Evolutionary conservation across 2,329 filamentous ascomycete species (phyloP).

Genomic region (Escovopsis sp.): DNA sequence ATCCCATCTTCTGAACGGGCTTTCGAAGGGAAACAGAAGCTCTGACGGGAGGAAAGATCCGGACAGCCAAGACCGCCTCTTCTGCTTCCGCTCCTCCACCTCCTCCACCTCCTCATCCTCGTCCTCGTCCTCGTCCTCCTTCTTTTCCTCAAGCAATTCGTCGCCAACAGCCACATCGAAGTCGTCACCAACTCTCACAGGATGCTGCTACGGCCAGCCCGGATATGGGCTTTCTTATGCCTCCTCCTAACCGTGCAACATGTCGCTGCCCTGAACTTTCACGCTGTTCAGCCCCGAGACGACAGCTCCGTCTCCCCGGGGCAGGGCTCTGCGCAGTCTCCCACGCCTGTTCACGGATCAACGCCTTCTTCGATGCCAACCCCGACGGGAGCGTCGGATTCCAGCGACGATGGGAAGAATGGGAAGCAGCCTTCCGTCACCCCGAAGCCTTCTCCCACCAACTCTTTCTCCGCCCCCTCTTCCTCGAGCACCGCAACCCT

Average conservation of each 20-base stretch:
- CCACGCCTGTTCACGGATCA: background rate
- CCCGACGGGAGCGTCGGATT: background rate
- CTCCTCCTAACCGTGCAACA: slow-evolving; percentile 24
- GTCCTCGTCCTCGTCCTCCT: no score
- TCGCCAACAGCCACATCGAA: no score
- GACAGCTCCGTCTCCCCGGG: slow-evolving; percentile 4
- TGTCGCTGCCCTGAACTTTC: slow-evolving; percentile 19
- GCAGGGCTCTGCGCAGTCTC: no score
- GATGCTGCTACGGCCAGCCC: slow-evolving; percentile 22
- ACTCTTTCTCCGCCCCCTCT: slow-evolving; percentile 2
- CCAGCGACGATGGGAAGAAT: slow-evolving; percentile 1
- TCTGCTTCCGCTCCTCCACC: no score
- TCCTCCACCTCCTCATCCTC: no score
- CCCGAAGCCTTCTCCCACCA: background rate
- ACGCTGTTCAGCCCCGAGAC: slow-evolving; percentile 20
- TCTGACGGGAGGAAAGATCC: no score
- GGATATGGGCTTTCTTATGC: slow-evolving; percentile 24
- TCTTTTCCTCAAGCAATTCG: no score
- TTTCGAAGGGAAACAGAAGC: no score
- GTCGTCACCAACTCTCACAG: background rate
- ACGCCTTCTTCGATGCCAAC: background rate
- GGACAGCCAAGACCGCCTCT: no score
- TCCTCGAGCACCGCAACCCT: slow-evolving; percentile 5
- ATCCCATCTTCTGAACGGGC: no score
- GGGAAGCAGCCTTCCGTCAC: slow-evolving; percentile 1